phyloP scores from a whole-genome alignment of 2,329 filamentous ascomycete genomes.

The Dendrostoma leiphaemia region DNA sequence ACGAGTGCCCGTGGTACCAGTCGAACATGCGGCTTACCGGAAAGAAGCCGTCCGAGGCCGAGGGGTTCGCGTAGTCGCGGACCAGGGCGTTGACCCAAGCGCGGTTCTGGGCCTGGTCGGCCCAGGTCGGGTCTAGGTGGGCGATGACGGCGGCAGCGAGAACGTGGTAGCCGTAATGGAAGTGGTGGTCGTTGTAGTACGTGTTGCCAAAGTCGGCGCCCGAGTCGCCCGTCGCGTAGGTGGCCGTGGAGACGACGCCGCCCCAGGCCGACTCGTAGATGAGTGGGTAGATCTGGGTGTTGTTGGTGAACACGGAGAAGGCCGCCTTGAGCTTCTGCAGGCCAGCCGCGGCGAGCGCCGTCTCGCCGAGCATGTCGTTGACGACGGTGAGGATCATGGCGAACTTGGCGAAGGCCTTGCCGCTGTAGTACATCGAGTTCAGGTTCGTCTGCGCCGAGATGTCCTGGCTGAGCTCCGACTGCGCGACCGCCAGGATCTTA shows the following conservation, averaged over 20 bases:
- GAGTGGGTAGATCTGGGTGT: slow-evolving; percentile 66
- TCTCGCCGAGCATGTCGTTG: slow-evolving; percentile 61
- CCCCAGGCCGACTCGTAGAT: slow-evolving; percentile 71
- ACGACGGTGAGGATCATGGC: slow-evolving; percentile 66
- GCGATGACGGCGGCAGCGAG: slow-evolving; percentile 82
- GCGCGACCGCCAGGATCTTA: slow-evolving; percentile 60
- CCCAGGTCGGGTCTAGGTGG: slow-evolving; percentile 73
- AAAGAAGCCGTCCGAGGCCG: slow-evolving; percentile 67
- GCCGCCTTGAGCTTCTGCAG: slow-evolving; percentile 62
- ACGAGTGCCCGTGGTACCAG: slow-evolving; percentile 93
- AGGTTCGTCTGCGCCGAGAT: slow-evolving; percentile 71
- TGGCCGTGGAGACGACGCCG: slow-evolving; percentile 74
- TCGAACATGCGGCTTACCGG: slow-evolving; percentile 84
- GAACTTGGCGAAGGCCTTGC: slow-evolving; percentile 80
- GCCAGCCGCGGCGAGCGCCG: slow-evolving; percentile 53
- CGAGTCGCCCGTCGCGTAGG: slow-evolving; percentile 66
- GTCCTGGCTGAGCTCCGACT: slow-evolving; percentile 73
- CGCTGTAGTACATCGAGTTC: slow-evolving; percentile 90
- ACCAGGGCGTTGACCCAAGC: slow-evolving; percentile 81
- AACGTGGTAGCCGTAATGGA: slow-evolving; percentile 86
- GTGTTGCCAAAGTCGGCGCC: slow-evolving; percentile 87
- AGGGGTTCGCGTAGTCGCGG: slow-evolving; percentile 79
- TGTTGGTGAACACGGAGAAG: slow-evolving; percentile 65
- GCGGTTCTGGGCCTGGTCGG: slow-evolving; percentile 60
- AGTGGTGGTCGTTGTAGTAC: slow-evolving; percentile 75